These are phyloP conservation scores for Hysterium pulicare DNA, from an alignment of 2,329 filamentous ascomycete species.

Conservation along the genomic window DNA sequence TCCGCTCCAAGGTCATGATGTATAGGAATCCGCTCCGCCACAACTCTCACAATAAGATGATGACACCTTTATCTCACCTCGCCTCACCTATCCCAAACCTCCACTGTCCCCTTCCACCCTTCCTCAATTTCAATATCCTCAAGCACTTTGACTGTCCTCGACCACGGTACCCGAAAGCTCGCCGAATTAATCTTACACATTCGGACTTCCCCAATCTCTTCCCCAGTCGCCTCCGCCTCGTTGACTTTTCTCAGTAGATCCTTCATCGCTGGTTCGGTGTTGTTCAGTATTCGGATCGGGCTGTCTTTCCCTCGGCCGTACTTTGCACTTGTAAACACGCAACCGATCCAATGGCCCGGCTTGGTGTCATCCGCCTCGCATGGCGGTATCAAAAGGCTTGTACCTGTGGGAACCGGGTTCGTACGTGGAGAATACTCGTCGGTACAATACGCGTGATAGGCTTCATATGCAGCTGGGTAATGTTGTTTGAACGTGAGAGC, in stretches of 20 bases:
- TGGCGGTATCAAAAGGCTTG: conserved; percentile 53
- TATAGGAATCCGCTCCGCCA: too few relatives aligned
- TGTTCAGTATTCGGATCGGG: conserved; percentile 44
- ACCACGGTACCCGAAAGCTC: conserved; percentile 55
- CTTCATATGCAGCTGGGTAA: conserved; percentile 51
- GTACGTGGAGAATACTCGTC: conserved; percentile 16
- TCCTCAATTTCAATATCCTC: conserved; percentile 20
- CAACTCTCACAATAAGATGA: too few relatives aligned
- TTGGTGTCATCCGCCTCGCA: conserved; percentile 34
- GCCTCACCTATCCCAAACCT: too few relatives aligned
- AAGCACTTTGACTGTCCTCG: conserved; percentile 45
- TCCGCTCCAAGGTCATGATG: too few relatives aligned
- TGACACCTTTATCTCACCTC: too few relatives aligned
- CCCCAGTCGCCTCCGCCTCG: conserved; percentile 18
- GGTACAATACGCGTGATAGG: conserved; percentile 49
- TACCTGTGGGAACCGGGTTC: conserved; percentile 40
- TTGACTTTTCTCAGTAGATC: conserved; percentile 47
- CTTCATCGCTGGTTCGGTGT: conserved; percentile 48
- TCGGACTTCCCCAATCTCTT: conserved; percentile 37
- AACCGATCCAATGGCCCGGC: conserved; percentile 53
- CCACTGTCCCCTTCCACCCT: conserved; percentile 16
- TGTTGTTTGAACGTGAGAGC: conserved; percentile 48
- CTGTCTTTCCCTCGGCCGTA: conserved; percentile 47
- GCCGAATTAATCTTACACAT: conserved; percentile 59
- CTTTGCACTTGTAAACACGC: conserved; percentile 54